phyloP scores from a whole-genome alignment of 768 basidiomycete species.

The Filobasidium wieringae region DNA sequence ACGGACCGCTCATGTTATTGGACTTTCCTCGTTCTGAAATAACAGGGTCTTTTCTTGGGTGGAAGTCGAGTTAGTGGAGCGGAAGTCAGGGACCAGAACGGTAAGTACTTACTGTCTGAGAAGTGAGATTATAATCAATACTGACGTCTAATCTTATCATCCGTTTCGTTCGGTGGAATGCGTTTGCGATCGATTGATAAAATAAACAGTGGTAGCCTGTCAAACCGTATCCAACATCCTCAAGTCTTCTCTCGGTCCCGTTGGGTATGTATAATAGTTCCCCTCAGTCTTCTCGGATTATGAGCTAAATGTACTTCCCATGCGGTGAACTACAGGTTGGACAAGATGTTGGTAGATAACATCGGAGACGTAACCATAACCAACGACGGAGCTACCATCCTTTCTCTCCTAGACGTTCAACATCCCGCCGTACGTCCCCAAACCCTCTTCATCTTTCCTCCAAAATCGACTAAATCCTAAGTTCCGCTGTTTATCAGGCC shows the following conservation, averaged over 20 bases:
- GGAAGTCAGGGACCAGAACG: conserved; percentile 94
- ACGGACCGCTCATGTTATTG: neutral
- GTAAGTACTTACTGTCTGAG: conserved; percentile 41
- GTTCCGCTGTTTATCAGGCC: conserved; percentile 20
- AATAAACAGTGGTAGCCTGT: conserved; percentile 75
- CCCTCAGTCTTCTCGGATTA: conserved; percentile 1
- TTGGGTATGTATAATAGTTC: conserved; percentile 58
- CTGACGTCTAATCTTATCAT: conserved; percentile 13
- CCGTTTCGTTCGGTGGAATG: neutral
- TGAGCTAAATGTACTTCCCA: no score
- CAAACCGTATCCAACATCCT: conserved; percentile 95
- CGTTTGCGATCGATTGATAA: no score
- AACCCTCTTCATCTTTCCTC: neutral
- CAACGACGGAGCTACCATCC: conserved; percentile 98
- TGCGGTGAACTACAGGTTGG: conserved; percentile 24
- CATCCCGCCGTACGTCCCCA: conserved; percentile 66
- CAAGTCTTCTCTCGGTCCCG: conserved; percentile 86
- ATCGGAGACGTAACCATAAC: conserved; percentile 99
- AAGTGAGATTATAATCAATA: conserved; percentile 4
- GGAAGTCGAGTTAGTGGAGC: conserved; percentile 89
- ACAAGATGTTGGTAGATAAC: conserved; percentile 79
- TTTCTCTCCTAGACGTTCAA: conserved; percentile 82
- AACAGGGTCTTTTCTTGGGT: conserved; percentile 70
- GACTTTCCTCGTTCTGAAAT: neutral
- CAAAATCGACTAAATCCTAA: neutral